These are phyloP conservation scores for Fusarium secorum DNA, from an alignment of 2,329 filamentous ascomycete genomes.

Conservation along the genomic window DNA sequence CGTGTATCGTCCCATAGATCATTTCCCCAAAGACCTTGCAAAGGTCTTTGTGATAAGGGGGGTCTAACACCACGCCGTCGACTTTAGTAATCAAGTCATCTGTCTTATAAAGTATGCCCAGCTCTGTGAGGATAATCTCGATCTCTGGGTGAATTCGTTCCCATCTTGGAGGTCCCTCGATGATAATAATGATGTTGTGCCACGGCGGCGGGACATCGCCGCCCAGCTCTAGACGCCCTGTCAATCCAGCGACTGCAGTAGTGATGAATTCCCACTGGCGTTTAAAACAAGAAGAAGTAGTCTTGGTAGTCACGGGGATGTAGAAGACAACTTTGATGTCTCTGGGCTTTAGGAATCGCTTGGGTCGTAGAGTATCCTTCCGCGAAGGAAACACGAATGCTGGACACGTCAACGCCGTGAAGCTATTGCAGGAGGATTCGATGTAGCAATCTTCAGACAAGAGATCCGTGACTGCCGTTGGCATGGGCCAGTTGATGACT, in stretches of 20 bases:
- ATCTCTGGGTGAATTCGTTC: background rate
- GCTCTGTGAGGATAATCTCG: background rate
- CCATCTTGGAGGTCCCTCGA: background rate
- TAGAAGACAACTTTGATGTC: background rate
- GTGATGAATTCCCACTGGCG: background rate
- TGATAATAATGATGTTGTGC: background rate
- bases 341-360: background rate
- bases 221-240: background rate
- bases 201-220: background rate
- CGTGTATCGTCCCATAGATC: background rate
- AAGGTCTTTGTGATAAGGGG: background rate
- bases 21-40: background rate
- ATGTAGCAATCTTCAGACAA: background rate
- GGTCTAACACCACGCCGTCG: background rate
- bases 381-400: background rate
- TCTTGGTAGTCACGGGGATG: background rate
- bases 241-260: background rate
- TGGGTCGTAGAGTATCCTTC: background rate
- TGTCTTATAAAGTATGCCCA: background rate
- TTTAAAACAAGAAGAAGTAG: background rate
- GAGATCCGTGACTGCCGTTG: fast-evolving
- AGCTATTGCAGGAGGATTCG: background rate
- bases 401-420: background rate
- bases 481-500: background rate
- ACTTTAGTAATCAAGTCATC: background rate